Base-by-base conservation (phyloP, 768 basidiomycete genomes). In the Coprinopsis sp. region DNA sequence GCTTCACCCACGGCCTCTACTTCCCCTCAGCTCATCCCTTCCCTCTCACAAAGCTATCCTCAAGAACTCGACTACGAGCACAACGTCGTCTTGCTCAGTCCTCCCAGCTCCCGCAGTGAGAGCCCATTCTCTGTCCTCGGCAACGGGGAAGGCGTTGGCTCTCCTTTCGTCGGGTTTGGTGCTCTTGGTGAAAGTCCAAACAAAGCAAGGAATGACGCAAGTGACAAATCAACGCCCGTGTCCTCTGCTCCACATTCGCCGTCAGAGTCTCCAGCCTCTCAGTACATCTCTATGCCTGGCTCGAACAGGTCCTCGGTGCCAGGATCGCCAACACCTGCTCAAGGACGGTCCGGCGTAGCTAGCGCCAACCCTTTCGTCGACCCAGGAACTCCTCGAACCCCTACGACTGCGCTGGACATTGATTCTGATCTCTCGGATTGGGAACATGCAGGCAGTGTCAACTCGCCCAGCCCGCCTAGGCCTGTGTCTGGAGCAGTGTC, bases 61-160 rank as follows among this genome's bases (percentile, higher is more conserved):
- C 65, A 66, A 49, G 70, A 71, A 31, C 55, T 73, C 47, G 71
- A 72, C 43, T 62, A 66, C 24, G 73, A 74, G 52, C 67, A 64
- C 33, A 70, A 67, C 22, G 55, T 74, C 21, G 70, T 71, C 46
- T 61, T 75, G 21, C 62, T 74, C 38, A 73, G 71, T 13, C 69
- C 71, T 6, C 69, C 72, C 2, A 70, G 71, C 6, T 73, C 71
- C 6, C 65, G 69, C 18, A 56, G 71, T 1, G 63, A 66, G 14
- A 67, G 70, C 4, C 72, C 70, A 2, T 73, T 72, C 54, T 66
- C 66, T 16, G 53, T 57, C 33, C 25, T 49, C n/a, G 34, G 46
- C 30, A 29, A 12, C 19, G 21, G 29, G 27, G 38, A 31, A 8
- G 27, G 36, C 34, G n/a, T 30, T 2, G 28, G 37, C 5, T 3